These are phyloP conservation scores for Paramyrothecium sp. DNA, from an alignment of 2,329 filamentous ascomycete species.

Conservation along the genomic window DNA sequence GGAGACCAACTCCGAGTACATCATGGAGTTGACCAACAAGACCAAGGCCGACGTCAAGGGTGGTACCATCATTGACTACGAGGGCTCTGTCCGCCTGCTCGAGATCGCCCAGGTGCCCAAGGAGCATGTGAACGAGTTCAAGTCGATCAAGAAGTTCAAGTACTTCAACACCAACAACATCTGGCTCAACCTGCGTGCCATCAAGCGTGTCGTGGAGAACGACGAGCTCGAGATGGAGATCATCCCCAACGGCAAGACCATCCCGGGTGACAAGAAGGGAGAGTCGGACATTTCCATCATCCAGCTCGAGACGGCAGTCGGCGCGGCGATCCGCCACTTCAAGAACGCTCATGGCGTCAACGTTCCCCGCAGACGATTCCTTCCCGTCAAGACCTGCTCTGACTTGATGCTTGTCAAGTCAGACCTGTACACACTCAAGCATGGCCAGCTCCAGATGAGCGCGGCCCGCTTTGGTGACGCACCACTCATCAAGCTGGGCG, in stretches of 20 bases:
- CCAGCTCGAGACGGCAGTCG: slow-evolving; percentile 97
- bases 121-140: slow-evolving; percentile 99
- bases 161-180: slow-evolving; percentile 99
- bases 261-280: slow-evolving; percentile 98
- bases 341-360: slow-evolving; percentile 98
- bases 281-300: slow-evolving; percentile 97
- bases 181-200: slow-evolving; percentile 96
- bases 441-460: slow-evolving; percentile 97
- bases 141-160: slow-evolving; percentile 99
- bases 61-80: slow-evolving; percentile 99
- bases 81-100: slow-evolving; percentile 91
- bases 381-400: slow-evolving; percentile 99
- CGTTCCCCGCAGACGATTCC: slow-evolving; percentile 93
- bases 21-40: slow-evolving; percentile 99
- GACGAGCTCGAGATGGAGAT: slow-evolving; percentile 99
- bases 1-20: slow-evolving; percentile 94
- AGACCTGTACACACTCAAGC: slow-evolving; percentile 96
- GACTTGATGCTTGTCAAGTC: slow-evolving; percentile 99
- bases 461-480: slow-evolving; percentile 94
- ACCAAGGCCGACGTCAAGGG: slow-evolving; percentile 99
- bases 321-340: slow-evolving; percentile 98
- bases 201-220: slow-evolving; percentile 98
- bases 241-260: slow-evolving; percentile 98
- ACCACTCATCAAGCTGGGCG: slow-evolving; percentile 96
- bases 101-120: slow-evolving; percentile 99